Evolutionary conservation across 2,329 filamentous ascomycete species (phyloP), one percentile per base, ranked within the genome.

Genomic region (Verticillium tricorpus): DNA sequence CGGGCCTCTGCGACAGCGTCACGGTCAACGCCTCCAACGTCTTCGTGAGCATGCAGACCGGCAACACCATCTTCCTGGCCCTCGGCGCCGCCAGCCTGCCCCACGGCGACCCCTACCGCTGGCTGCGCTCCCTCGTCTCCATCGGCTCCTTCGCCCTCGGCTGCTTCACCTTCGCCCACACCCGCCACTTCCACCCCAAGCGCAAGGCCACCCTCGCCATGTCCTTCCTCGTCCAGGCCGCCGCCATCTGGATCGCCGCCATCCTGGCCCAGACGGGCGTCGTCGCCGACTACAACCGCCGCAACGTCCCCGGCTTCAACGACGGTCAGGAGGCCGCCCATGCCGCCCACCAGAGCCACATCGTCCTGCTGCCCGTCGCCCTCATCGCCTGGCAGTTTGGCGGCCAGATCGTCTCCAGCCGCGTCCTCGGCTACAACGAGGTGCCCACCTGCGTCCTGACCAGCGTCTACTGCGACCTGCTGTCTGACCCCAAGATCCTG

Each of bases 61-160:
- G 85, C 45, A 88, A 88, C 72, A 88, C 85, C 11, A 82, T 88
- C 67, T 87, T 88, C 73, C 77, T 88, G 45, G 85, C 82, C 19
- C 81, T 88, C 25, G 85, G 84, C 61, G 81, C 83, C 14, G 80
- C 84, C 2, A 72, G 73, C 34, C 82, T 85, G 56, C 84, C 82
- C 3, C 70, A 76, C 22, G 75, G 75, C 62, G 74, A 83, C 62
- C 82, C 82, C 3, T 76, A 76, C 60, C 83, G 80, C 60, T 85
- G 80, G 82, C 73, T 82, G 59, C 82, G 79, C 62, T 82, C 82
- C 2, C 74, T 83, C 22, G 73, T 79, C 63, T 86, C 85, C 60
- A 82, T 86, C 65, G 71, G 68, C 61, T 76, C 78, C 65, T 86
- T 86, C 73, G 76, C 84, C 63, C 61, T 79, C 34, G 85, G 85